Evolutionary conservation across 345 rosid species (phyloP).

Genomic region (Theobroma cacao): DNA sequence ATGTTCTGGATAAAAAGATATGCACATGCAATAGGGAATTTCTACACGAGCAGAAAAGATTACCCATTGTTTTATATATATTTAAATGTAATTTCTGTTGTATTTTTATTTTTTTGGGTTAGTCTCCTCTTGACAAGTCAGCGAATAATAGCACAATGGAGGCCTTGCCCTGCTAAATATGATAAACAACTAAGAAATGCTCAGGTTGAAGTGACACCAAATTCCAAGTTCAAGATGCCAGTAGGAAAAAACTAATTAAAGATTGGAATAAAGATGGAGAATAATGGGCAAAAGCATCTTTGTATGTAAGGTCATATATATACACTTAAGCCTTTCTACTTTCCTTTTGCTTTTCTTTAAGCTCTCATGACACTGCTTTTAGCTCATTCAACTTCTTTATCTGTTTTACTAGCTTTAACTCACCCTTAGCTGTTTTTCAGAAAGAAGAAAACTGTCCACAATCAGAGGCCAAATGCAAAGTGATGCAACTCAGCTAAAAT

Average conservation of each 20-base stretch:
- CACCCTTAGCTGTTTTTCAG: constrained; percentile 19
- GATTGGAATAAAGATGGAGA: constrained; percentile 36
- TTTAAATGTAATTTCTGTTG: too few relatives aligned
- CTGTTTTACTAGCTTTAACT: background rate
- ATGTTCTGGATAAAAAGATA: too few relatives aligned
- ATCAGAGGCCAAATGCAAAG: background rate
- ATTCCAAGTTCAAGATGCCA: background rate
- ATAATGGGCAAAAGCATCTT: constrained; percentile 33
- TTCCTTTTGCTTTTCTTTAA: constrained; percentile 5
- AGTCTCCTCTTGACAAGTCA: too few relatives aligned
- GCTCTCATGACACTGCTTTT: background rate
- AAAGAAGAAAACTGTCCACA: constrained; percentile 9
- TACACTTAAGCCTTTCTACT: constrained; percentile 17
- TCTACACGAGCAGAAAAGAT: too few relatives aligned
- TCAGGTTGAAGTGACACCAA: background rate
- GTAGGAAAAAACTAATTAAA: constrained; percentile 9
- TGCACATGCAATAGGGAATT: too few relatives aligned
- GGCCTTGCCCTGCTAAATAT: background rate
- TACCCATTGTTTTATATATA: too few relatives aligned
- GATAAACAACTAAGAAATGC: background rate
- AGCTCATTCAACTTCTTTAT: background rate
- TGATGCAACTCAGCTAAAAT: background rate
- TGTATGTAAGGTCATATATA: constrained; percentile 30
- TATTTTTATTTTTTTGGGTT: too few relatives aligned
- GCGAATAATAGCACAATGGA: too few relatives aligned